Base-by-base conservation (phyloP, 495 filamentous ascomycete species). In the Penicillium diatomitis region DNA sequence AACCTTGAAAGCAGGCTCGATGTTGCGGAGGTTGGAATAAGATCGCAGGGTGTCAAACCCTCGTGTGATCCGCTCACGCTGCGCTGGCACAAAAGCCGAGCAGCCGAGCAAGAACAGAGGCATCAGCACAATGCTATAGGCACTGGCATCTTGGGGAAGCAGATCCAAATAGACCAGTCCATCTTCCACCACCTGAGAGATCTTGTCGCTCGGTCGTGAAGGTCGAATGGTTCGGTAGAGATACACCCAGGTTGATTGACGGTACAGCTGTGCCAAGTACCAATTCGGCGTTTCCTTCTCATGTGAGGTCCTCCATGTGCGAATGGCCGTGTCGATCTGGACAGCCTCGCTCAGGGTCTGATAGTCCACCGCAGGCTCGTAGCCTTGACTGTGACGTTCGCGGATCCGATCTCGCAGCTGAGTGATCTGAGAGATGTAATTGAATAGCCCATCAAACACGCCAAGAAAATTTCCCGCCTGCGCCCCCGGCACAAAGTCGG, bases 171-270 rank as follows among this genome's bases (percentile, higher is more conserved):
- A 84, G 4, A 67, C 62, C 1, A 96, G 74, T 0, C 86, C 88
- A 47, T 88, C 81, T 44, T 96, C 81, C 30, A 96, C 87, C 2
- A 88, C 88, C 36, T 77, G 62, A 8, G 77, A 76, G 49, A 94
- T 83, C 55, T 84, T 82, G 0, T 78, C 73, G 55, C 84, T 80
- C 9, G 79, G 75, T 20, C 75, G 73, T 3, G 86, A 89, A 2
- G 86, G 85, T 49, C 85, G 82, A 54, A 92, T 86, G 2, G 90
- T 95, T 31, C 90, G 81, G 61, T 85, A 86, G 0, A 96, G 75
- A 58, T 96, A 95, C 4, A 95, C 81, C 88, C 88, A 95, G 50
- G 89, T 87, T 56, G 86, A 88, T 62, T 95, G 89, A 39, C 88
- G 81, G 64, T 96, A 95, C 4, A 96, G 77, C 49, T 89, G 79